Percentiles rank a stretch among this genome's conserved stretches.
These are phyloP conservation scores for Podospora conica DNA, from an alignment of 495 filamentous ascomycete species.

Conservation along the genomic window DNA sequence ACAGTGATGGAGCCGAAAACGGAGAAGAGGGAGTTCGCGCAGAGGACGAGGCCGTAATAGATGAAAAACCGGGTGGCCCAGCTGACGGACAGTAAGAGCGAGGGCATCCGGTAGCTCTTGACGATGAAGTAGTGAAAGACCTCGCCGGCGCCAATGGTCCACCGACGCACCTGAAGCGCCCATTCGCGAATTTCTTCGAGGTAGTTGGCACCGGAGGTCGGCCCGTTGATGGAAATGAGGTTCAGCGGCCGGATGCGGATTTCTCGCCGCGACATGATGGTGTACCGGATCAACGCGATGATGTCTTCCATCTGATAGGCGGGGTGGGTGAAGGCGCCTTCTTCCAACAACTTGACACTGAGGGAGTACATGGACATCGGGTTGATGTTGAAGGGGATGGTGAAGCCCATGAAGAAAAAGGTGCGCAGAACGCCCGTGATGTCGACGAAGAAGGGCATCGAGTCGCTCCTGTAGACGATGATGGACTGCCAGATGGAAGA, in stretches of 20 bases:
- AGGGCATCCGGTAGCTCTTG: conserved; percentile 7
- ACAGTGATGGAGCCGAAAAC: neutral
- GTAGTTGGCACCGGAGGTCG: conserved; percentile 3
- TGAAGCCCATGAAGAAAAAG: conserved; percentile 11
- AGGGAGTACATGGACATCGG: conserved; percentile 10
- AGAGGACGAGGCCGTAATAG: conserved; percentile 8
- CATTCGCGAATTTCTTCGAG: conserved; percentile 5
- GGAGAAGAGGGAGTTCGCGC: conserved; percentile 3
- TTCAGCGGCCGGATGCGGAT: conserved; percentile 5
- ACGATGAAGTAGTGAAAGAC: conserved; percentile 12
- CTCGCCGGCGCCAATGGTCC: conserved; percentile 10
- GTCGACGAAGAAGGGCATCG: conserved; percentile 12
- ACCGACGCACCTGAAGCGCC: conserved; percentile 4
- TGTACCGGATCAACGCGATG: conserved; percentile 9
- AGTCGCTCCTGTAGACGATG: conserved; percentile 7
- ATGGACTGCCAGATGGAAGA: conserved; percentile 11
- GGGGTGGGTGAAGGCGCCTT: conserved; percentile 10
- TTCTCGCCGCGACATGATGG: conserved; percentile 2
- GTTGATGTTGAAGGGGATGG: conserved; percentile 12
- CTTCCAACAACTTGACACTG: conserved; percentile 7
- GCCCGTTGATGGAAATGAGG: conserved; percentile 7
- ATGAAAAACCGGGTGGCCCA: conserved; percentile 3
- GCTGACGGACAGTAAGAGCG: conserved; percentile 5
- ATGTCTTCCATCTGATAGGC: conserved; percentile 13
- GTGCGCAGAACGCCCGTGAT: conserved; percentile 9